A percentile compares a stretch with the other conserved stretches of the same genome.
Conservation (phyloP, 2,329 filamentous ascomycete species). For the Colletotrichum simmondsii region DNA sequence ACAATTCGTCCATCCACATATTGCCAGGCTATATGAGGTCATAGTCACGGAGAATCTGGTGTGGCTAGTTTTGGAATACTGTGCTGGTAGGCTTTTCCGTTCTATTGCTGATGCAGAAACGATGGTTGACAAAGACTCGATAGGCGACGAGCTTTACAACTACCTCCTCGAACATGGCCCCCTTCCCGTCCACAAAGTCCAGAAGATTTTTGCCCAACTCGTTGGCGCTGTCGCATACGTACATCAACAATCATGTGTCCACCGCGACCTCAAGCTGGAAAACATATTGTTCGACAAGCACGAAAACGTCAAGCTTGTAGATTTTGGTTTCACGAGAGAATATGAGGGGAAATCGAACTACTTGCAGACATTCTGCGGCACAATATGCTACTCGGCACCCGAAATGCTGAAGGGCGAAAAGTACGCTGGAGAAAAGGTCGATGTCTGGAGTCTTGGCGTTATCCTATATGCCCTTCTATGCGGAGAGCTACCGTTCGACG, state of each 20-base stretch:
- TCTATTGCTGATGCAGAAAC: conserved; percentile 13
- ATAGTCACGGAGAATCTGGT: conserved; percentile 96
- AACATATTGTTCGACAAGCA: conserved; percentile 96
- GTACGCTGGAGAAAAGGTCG: conserved; percentile 97
- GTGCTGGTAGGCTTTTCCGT: conserved; percentile 72
- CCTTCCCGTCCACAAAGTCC: conserved; percentile 85
- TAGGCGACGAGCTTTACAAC: conserved; percentile 97
- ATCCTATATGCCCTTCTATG: conserved; percentile 86
- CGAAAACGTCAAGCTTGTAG: conserved; percentile 96
- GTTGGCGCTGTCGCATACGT: conserved; percentile 96
- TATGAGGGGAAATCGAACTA: conserved; percentile 96
- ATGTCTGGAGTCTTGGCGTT: conserved; percentile 92
- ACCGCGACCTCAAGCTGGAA: conserved; percentile 95
- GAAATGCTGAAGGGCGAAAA: conserved; percentile 99
- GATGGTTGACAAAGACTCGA: conserved; percentile 40
- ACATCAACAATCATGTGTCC: conserved; percentile 93
- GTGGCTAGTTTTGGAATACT: conserved; percentile 97
- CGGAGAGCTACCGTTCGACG: conserved; percentile 93
- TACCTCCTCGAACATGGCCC: conserved; percentile 90
- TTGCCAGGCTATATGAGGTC: conserved; percentile 95
- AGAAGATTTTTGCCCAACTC: conserved; percentile 95
- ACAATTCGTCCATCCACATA: conserved; percentile 97
- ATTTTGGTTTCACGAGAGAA: conserved; percentile 97
- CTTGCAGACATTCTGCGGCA: conserved; percentile 96
- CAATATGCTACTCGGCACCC: conserved; percentile 95